These are phyloP conservation scores for Nemania serpens DNA, from an alignment of 2,329 filamentous ascomycete genomes.

Conservation along the genomic window DNA sequence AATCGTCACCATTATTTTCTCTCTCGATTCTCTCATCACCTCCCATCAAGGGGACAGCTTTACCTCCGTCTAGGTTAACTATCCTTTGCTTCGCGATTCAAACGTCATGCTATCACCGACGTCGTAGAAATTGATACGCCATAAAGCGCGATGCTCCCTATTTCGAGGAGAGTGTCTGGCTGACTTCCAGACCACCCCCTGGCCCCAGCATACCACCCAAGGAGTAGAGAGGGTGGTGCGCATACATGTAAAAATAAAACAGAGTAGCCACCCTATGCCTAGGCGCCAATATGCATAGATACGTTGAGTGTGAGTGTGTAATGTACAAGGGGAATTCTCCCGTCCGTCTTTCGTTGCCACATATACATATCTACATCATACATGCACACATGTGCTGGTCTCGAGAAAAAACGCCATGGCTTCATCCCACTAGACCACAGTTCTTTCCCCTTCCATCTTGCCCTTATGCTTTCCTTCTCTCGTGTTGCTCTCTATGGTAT, in stretches of 20 bases:
- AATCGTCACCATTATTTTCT: too few species aligned
- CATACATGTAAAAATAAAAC: not conserved
- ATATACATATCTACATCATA: too few species aligned
- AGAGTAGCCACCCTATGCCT: too few species aligned
- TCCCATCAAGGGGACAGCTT: too few species aligned
- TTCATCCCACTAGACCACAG: not conserved
- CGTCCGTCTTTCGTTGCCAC: not conserved
- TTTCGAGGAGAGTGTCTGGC: conserved; percentile 10
- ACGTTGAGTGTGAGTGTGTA: conserved; percentile 5
- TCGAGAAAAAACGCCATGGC: too few species aligned
- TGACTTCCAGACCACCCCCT: not conserved
- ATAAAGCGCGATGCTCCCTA: not conserved
- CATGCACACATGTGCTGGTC: too few species aligned
- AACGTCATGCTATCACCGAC: not conserved
- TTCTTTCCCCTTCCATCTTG: not conserved
- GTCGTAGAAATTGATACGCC: not conserved
- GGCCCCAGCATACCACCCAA: not conserved
- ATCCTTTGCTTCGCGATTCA: not conserved
- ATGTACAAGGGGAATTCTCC: conserved; percentile 15
- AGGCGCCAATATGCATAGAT: not conserved
- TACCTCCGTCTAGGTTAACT: not conserved
- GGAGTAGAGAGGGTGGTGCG: not conserved
- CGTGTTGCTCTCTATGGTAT: conserved; percentile 22
- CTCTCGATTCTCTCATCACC: too few species aligned
- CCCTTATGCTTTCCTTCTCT: not conserved